Base-by-base conservation (phyloP, 306 rosid species). In the Dalbergia cochinchinensis region DNA sequence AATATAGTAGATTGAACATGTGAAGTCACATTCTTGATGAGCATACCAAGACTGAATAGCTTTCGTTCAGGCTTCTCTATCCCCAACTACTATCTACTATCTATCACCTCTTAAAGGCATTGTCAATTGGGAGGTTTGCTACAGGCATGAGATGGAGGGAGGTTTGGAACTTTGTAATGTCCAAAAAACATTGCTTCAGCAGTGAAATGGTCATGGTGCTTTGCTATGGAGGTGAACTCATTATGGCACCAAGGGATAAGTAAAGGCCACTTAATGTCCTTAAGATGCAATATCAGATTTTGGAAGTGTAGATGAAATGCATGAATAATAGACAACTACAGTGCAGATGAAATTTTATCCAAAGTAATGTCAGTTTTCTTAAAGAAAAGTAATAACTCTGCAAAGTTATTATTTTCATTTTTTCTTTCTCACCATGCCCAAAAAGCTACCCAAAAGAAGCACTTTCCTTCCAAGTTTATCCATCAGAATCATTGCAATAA, bases 381-480 rank as follows among this genome's bases (percentile, higher is more conserved):
- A 26, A 37, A 37, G 7, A 4, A 37, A 4, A 37, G 22, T 33
- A 58, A 48, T 58, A 42, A 69, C 50, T 71, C 71, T 73, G 41
- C 37, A 53, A 73, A 71, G 20, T 69, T 48, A 59, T 53, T 74
- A 42, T 83, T 83, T 72, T 66, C 71, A 73, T 65, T 69, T 64
- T 72, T 76, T 65, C 74, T 31, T 75, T 70, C 90, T 96, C 97
- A 93, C 97, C 97, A 93, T 93, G 86, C 96, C 96, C 35, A 87
- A 78, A 86, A 93, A 93, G 81, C 97, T 93, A 79, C 96, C 92
- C 57, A 93, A 77, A 82, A 93, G 94, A 83, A 89, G 96, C 68
- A 81, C 86, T 80, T 86, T 93, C 71, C 96, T 84, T 81, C 97
- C 97, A 78, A 93, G 93, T 89, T 93, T 93, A 89, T 93, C 97